Conservation (phyloP, 2,329 filamentous ascomycete species). For the Arthrobotrys conoides region DNA sequence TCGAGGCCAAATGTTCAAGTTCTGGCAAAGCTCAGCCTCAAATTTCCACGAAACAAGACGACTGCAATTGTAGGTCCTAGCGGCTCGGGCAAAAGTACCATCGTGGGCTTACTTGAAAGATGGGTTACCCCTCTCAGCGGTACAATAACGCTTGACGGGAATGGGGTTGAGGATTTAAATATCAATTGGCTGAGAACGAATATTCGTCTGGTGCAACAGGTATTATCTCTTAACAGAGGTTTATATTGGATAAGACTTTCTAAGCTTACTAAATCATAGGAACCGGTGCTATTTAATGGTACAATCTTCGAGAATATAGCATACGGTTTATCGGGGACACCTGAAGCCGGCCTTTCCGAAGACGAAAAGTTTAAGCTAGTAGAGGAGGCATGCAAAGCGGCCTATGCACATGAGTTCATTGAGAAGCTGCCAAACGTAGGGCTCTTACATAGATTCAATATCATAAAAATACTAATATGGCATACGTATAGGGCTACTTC, state of each 20-base stretch:
- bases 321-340: conserved; percentile 72
- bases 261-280: conserved; percentile 69
- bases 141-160: conserved; percentile 71
- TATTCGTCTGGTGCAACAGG: conserved; percentile 45
- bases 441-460: too few species aligned
- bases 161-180: conserved; percentile 65
- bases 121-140: conserved; percentile 75
- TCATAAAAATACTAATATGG: neutral
- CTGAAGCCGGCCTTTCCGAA: conserved; percentile 71
- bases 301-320: conserved; percentile 76
- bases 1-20: conserved; percentile 72
- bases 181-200: conserved; percentile 36
- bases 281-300: conserved; percentile 78
- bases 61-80: conserved; percentile 83
- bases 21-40: conserved; percentile 73
- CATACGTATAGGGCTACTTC: conserved; percentile 72
- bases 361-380: conserved; percentile 75
- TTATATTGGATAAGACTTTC: neutral
- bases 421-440: conserved; percentile 72
- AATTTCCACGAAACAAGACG: conserved; percentile 75
- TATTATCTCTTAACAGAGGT: neutral
- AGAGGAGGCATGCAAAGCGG: conserved; percentile 75
- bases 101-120: conserved; percentile 78
- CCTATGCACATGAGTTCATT: conserved; percentile 80
- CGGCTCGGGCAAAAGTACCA: conserved; percentile 81